A percentile compares a stretch with the other conserved stretches of the same genome.
Conservation (phyloP, 306 rosid genomes). For the Senna tora region DNA sequence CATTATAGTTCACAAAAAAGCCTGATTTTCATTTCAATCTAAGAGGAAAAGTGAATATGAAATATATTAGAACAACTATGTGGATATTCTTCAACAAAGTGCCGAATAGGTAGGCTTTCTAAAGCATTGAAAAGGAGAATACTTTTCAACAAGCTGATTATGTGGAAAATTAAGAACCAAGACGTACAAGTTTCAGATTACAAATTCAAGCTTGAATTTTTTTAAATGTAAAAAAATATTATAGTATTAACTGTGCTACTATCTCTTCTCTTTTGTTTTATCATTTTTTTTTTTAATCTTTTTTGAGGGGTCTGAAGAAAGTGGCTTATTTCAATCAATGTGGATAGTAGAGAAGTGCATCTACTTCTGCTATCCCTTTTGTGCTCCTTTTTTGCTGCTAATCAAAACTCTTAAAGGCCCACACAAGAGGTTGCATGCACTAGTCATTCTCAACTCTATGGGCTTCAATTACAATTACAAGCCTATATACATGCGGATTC, state of each 20-base stretch:
- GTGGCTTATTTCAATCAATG: too few relatives aligned
- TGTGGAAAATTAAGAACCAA: not conserved
- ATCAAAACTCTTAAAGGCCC: not conserved
- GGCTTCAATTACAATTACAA: too few relatives aligned
- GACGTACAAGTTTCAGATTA: not conserved
- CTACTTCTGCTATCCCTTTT: too few relatives aligned
- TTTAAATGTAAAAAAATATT: too few relatives aligned
- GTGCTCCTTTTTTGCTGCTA: not conserved
- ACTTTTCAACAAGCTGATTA: not conserved
- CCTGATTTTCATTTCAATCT: not conserved
- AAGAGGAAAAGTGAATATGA: not conserved
- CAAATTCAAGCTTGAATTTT: too few relatives aligned
- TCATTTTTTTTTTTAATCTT: too few relatives aligned
- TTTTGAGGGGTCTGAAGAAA: too few relatives aligned
- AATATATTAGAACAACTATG: not conserved
- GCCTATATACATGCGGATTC: too few relatives aligned
- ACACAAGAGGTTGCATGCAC: not conserved
- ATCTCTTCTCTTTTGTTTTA: too few relatives aligned
- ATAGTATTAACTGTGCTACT: too few relatives aligned
- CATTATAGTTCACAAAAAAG: slow-evolving; percentile 16
- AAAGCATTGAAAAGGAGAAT: not conserved
- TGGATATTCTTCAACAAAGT: not conserved
- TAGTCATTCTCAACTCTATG: not conserved
- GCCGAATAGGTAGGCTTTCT: not conserved
- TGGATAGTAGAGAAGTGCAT: too few relatives aligned